A percentile compares a stretch with the other conserved stretches of the same genome.
phyloP scores from a whole-genome alignment of 805 yeast genomes.

The Metschnikowia santaceciliae region DNA sequence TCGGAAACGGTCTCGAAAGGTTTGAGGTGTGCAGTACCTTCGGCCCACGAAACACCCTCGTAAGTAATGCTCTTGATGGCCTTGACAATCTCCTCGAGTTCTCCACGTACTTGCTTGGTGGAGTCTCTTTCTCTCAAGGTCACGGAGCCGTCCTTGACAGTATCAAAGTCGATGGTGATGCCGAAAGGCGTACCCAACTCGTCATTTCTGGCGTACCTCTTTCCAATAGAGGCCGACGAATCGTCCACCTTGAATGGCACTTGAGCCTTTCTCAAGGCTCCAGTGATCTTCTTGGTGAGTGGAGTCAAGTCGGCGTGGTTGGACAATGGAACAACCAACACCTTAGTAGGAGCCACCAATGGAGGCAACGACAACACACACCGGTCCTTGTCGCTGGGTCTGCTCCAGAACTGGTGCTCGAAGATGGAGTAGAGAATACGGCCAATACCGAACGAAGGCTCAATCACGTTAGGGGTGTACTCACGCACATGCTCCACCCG shows the following conservation, averaged over 20 bases:
- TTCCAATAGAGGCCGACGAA: conserved; percentile 95
- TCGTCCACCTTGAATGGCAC: conserved; percentile 96
- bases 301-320: conserved; percentile 78
- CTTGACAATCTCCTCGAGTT: conserved; percentile 60
- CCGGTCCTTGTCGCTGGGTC: conserved; percentile 87
- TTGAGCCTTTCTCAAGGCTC: conserved; percentile 69
- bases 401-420: conserved; percentile 93
- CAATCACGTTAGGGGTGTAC: conserved; percentile 94
- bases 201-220: conserved; percentile 96
- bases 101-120: conserved; percentile 94
- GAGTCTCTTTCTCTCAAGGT: conserved; percentile 97
- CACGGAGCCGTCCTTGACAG: conserved; percentile 80
- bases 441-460: conserved; percentile 99
- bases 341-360: conserved; percentile 95
- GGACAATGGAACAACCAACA: conserved; percentile 89
- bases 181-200: conserved; percentile 99
- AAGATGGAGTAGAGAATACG: conserved; percentile 90
- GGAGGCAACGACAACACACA: conserved; percentile 89
- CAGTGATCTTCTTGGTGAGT: conserved; percentile 63
- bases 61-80: conserved; percentile 77
- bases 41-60: conserved; percentile 74
- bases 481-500: conserved; percentile 90
- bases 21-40: conserved; percentile 70
- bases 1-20: conserved; percentile 52
- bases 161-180: conserved; percentile 92